Conservation (phyloP, 805 yeast species). For the Teunomyces stri region DNA sequence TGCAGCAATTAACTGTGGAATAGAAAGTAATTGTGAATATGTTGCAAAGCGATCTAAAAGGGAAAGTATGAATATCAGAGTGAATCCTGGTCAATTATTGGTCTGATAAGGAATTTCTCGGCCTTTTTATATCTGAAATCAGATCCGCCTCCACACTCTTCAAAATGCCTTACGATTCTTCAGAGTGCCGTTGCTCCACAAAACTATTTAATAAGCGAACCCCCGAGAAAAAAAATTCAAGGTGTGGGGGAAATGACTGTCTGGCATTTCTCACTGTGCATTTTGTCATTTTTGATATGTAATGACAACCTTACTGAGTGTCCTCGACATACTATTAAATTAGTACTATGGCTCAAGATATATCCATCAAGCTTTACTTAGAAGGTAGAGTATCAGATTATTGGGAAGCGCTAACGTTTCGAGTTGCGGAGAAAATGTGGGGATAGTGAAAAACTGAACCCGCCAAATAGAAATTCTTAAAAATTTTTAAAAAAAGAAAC, state of each 20-base stretch:
- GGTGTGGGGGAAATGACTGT: not conserved
- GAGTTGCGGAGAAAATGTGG: conserved; percentile 2
- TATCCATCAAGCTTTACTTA: too few species aligned
- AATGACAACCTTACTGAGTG: too few species aligned
- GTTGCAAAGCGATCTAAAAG: not conserved
- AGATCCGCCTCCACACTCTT: not conserved
- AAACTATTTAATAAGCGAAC: not conserved
- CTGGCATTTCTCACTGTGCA: not conserved
- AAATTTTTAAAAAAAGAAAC: not conserved
- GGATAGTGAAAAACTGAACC: not conserved
- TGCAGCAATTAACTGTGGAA: not conserved
- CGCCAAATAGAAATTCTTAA: not conserved
- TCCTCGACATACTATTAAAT: too few species aligned
- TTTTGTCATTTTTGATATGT: too few species aligned
- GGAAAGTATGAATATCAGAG: not conserved
- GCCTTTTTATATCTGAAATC: not conserved
- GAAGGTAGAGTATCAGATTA: not conserved
- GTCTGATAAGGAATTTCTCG: conserved; percentile 18
- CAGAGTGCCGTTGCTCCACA: conserved; percentile 3
- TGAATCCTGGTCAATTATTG: conserved; percentile 17
- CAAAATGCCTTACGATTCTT: conserved; percentile 9
- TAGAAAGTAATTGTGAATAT: not conserved
- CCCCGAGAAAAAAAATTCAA: not conserved
- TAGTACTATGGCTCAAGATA: too few species aligned
- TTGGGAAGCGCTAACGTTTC: not conserved